phyloP scores from a whole-genome alignment of 1,139 yeast species.

The Geotrichum restrictum region DNA sequence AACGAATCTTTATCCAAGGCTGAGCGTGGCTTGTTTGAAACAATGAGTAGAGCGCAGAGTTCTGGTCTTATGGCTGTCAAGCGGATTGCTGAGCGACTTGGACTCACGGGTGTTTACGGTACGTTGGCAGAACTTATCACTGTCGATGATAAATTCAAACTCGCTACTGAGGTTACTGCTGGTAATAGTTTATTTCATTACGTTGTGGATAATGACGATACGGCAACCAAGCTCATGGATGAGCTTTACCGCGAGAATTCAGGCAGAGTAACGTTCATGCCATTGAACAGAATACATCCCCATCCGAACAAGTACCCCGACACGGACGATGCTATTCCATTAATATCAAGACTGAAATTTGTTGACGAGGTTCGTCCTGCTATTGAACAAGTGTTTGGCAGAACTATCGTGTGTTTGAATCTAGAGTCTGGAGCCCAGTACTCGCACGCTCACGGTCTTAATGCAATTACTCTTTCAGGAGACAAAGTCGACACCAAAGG shows the following conservation, averaged over 20 bases:
- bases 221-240: constrained; percentile 75
- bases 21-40: constrained; percentile 58
- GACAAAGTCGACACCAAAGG: constrained; percentile 84
- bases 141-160: constrained; percentile 76
- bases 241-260: constrained; percentile 65
- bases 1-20: constrained; percentile 55
- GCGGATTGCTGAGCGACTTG: constrained; percentile 49
- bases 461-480: constrained; percentile 86
- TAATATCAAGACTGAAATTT: constrained; percentile 66
- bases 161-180: constrained; percentile 84
- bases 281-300: constrained; percentile 65
- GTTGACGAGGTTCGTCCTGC: constrained; percentile 53
- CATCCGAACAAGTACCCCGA: constrained; percentile 50
- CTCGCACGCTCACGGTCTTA: constrained; percentile 58
- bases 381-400: constrained; percentile 74
- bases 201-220: constrained; percentile 82
- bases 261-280: constrained; percentile 89
- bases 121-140: constrained; percentile 77
- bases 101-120: constrained; percentile 68
- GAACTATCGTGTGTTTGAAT: constrained; percentile 70
- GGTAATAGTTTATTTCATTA: constrained; percentile 83
- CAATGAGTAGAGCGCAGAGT: constrained; percentile 54
- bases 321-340: constrained; percentile 55
- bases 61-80: constrained; percentile 67
- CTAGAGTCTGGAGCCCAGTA: constrained; percentile 66